These are phyloP conservation scores for Trichomonas vaginalis DNA, from an alignment of 208 protist genomes.

Conservation along the genomic window DNA sequence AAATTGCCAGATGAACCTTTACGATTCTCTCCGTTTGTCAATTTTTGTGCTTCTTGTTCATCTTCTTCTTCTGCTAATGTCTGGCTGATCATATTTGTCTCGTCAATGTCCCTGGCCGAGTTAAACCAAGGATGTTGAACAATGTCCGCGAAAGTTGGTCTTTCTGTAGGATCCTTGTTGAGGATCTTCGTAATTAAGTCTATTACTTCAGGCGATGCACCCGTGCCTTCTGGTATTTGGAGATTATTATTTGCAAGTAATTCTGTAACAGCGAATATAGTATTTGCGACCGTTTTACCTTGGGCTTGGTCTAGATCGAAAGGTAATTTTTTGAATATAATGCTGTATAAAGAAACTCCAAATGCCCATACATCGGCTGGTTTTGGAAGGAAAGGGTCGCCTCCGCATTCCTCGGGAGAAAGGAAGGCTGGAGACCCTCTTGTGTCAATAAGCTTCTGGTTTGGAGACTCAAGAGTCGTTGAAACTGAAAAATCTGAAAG, in stretches of 20 bases:
- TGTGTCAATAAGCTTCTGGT: not conserved
- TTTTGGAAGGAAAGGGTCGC: not conserved
- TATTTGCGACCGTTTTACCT: not conserved
- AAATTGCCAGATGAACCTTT: not conserved
- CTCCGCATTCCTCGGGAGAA: not conserved
- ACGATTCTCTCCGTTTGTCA: not conserved
- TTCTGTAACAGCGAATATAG: not conserved
- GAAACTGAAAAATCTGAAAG: slow-evolving; percentile 9
- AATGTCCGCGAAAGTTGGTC: not conserved
- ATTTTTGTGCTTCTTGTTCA: not conserved
- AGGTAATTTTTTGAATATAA: not conserved
- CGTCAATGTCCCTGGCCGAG: not conserved
- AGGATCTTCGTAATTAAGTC: not conserved
- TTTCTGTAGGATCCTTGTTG: not conserved
- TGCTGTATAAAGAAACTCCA: not conserved
- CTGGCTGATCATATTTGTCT: not conserved
- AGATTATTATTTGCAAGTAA: not conserved
- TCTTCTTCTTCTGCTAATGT: not conserved
- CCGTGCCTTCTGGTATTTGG: not conserved
- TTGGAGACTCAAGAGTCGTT: not conserved
- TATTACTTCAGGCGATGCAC: not conserved
- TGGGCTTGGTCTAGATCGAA: not conserved
- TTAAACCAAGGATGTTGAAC: not conserved
- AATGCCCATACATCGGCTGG: not conserved
- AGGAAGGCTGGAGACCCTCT: not conserved